Conservation (phyloP, 2,329 filamentous ascomycete species). For the Trichoderma citrinoviride region DNA sequence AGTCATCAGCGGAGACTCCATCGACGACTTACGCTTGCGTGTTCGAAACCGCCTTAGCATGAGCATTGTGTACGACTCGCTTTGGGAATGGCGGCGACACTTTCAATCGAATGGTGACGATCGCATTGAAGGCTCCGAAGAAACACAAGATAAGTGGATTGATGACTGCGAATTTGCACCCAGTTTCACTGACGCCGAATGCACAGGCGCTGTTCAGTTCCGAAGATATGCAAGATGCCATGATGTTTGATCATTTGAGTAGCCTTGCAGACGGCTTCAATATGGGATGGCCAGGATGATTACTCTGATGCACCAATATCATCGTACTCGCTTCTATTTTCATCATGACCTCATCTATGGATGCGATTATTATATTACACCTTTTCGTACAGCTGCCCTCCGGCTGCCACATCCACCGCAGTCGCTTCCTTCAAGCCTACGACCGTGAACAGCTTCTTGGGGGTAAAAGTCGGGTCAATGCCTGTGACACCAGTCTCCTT, state of each 20-base stretch:
- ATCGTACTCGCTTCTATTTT: neutral
- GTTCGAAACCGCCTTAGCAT: conserved; percentile 15
- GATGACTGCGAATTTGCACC: neutral
- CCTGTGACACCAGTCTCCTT: conserved; percentile 40
- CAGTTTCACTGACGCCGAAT: neutral
- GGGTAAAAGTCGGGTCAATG: conserved; percentile 44
- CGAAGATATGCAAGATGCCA: conserved; percentile 12
- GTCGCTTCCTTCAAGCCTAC: conserved; percentile 52
- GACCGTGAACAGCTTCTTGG: conserved; percentile 49
- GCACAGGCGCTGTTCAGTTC: conserved; percentile 4
- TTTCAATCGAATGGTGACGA: neutral
- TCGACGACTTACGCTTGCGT: conserved; percentile 7
- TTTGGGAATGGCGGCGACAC: conserved; percentile 13
- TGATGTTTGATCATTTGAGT: conserved; percentile 14
- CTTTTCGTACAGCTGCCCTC: conserved; percentile 19
- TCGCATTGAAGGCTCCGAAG: neutral
- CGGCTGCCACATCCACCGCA: conserved; percentile 43
- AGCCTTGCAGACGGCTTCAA: conserved; percentile 13
- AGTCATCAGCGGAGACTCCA: conserved; percentile 5
- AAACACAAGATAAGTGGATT: conserved; percentile 10
- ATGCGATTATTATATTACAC: neutral
- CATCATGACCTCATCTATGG: neutral
- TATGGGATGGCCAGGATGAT: conserved; percentile 2
- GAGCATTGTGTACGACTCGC: conserved; percentile 14
- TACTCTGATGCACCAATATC: neutral